Evolutionary conservation across 2,329 filamentous ascomycete genomes (phyloP), one percentile per base, ranked within the genome.

Genomic region (Aspergillus sp.): DNA sequence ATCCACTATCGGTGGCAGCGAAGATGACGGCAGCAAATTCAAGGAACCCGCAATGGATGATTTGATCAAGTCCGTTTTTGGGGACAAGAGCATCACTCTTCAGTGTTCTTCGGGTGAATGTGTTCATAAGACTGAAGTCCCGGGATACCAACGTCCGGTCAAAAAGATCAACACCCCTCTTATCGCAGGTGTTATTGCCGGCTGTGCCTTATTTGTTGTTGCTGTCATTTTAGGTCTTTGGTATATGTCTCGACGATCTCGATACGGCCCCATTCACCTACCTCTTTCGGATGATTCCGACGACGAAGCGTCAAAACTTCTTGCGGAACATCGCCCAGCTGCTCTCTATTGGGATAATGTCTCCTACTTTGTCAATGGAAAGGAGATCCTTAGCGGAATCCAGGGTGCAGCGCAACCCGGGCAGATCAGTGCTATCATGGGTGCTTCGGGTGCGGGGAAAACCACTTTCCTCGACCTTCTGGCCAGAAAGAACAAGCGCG

Each of bases 351-450:
- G 97, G 66, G 87, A 96, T 57, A 89, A 96, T 59, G 89, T 99
- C 3, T 86, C 87, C 0, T 99, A 99, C 71, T 82, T 84, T 21
- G 82, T 99, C 39, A 96, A 96, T 63, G 91, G 91, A 40, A 97
- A 91, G 75, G 83, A 90, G 52, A 97, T 99, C 47, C 80, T 99
- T 3, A 83, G 84, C 15, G 86, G 84, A 14, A 89, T 99, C 35
- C 87, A 89, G 63, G 95, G 95, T 47, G 87, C 91, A 43, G 93
- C 93, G n/a, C 89, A 90, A 65, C 92, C 93, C 2, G 96, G 96
- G n/a, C 92, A 99, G 73, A 86, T 98, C 7, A 91, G 93, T 64
- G 95, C 95, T 8, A 96, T 99, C 68, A 99, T 99, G 93, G 95
- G 95, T 56, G 93, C 95, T 7, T 99, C 95, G 0, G 95, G 95